A percentile compares a stretch with the other conserved stretches of the same genome.
phyloP scores from a whole-genome alignment of 352 stramenopile species.

The Phytophthora pseudosyringae region DNA sequence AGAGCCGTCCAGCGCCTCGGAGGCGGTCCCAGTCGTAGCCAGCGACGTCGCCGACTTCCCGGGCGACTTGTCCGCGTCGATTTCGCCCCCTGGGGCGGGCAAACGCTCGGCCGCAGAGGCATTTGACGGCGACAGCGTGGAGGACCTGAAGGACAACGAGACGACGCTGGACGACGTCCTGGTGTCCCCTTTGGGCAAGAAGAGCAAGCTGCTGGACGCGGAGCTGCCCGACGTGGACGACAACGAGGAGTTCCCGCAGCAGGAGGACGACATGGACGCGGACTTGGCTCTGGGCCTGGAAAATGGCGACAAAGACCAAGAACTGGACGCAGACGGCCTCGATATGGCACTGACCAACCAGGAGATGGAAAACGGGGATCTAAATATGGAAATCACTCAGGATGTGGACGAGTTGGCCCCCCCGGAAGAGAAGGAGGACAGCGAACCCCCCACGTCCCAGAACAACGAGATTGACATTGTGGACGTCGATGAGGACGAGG shows the following conservation, averaged over 20 bases:
- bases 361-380: slow-evolving; percentile 1
- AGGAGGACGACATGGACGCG: slow-evolving; percentile 39
- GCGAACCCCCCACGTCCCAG: slow-evolving; percentile 27
- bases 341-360: slow-evolving; percentile 10
- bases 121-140: slow-evolving; percentile 30
- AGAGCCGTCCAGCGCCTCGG: slow-evolving; percentile 20
- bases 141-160: slow-evolving; percentile 33
- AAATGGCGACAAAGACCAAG: slow-evolving; percentile 13
- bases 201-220: slow-evolving; percentile 48
- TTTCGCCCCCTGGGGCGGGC: neutral
- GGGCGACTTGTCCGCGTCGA: neutral
- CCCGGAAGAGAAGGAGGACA: slow-evolving; percentile 23
- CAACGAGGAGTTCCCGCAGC: slow-evolving; percentile 41
- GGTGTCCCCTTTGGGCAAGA: slow-evolving; percentile 57
- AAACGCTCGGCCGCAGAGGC: slow-evolving; percentile 42
- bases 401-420: slow-evolving; percentile 25
- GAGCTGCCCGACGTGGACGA: slow-evolving; percentile 62
- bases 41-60: slow-evolving; percentile 3
- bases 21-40: neutral
- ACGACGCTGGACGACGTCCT: slow-evolving; percentile 77
- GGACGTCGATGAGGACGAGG: slow-evolving; percentile 44
- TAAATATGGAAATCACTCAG: slow-evolving; percentile 14
- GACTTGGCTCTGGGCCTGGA: slow-evolving; percentile 29
- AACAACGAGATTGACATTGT: slow-evolving; percentile 52
- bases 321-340: slow-evolving; percentile 17